Evolutionary conservation across 768 basidiomycete species (phyloP), one percentile per base, ranked within the genome.

Genomic region (Podaxis sp.): DNA sequence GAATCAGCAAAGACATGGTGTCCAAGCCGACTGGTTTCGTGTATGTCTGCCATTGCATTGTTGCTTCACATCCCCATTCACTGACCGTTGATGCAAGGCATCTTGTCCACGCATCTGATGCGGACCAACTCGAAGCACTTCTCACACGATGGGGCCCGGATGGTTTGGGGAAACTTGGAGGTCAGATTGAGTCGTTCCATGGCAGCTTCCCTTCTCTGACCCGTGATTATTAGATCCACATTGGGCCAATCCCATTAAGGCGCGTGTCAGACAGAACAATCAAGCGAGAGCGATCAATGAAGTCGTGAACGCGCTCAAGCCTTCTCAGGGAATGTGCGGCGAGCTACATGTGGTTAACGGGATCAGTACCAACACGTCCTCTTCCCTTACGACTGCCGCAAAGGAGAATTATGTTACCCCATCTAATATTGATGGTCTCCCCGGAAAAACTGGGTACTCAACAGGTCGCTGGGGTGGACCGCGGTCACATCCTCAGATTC

Each of bases 191-290:
- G 7, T 55, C 55, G 43, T 62, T 69, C 53, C 54, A 49, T 59
- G 62, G 65, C 56, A 43, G 52, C 63, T 63, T 46, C 60, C 59
- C 65, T 59, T 47, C 63, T 65, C 63, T 65, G 60, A 64, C 63
- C 73, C 70, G 66, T 69, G 52, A 57, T 66, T 65, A 69, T 63
- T 67, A 94, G 93, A 93, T 81, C 93, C 93, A 66, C 85, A 82
- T 65, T 95, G 94, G 94, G 93, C 92, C 47, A 83, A 80, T 73
- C 91, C 92, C 65, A 94, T 95, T 78, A 95, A 94, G 79, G 82
- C 87, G 70, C 82, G 84, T 55, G 82, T 94, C 63, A 82, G 86
- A 63, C 79, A 85, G 65, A 80, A 75, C 61, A 87, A 86, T 69
- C 89, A 88, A 72, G 88, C 85, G 57, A 83, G 75, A 74, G 91